Percentiles rank a stretch among this genome's conserved stretches.
Conservation (phyloP, 169 alveolate genomes). For the Plasmodium blacklocki region DNA sequence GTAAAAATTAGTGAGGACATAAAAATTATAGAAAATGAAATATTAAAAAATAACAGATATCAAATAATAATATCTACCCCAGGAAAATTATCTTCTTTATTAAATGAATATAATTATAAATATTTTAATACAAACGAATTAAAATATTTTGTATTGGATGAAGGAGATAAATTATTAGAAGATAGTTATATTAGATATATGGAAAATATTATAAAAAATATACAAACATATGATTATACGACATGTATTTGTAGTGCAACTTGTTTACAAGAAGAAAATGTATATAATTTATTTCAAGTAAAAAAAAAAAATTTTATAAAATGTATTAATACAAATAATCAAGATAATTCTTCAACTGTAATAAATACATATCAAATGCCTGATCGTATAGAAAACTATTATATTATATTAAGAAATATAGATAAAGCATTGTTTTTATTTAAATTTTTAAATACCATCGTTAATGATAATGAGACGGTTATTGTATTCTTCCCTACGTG, state of each 20-base stretch:
- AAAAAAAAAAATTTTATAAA: slow-evolving; percentile 26
- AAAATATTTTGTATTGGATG: slow-evolving; percentile 50
- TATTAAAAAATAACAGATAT: slow-evolving; percentile 47
- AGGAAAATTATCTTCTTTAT: slow-evolving; percentile 40
- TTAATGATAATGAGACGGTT: slow-evolving; percentile 27
- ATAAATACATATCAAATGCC: slow-evolving; percentile 31
- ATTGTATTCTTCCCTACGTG: slow-evolving; percentile 54
- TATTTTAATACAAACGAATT: slow-evolving; percentile 39
- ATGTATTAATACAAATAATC: slow-evolving; percentile 8
- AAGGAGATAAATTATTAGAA: slow-evolving; percentile 64
- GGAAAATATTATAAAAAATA: slow-evolving; percentile 29
- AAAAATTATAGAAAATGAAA: slow-evolving; percentile 56
- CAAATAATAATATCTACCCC: slow-evolving; percentile 56
- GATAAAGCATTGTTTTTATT: slow-evolving; percentile 52
- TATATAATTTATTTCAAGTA: slow-evolving; percentile 36
- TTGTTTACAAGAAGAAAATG: slow-evolving; percentile 51
- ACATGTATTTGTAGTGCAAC: slow-evolving; percentile 74
- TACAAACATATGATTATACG: slow-evolving; percentile 18
- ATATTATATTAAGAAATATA: slow-evolving; percentile 42
- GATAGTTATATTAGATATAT: slow-evolving; percentile 57
- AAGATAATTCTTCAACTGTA: not conserved
- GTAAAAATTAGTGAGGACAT: slow-evolving; percentile 54
- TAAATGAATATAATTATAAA: slow-evolving; percentile 17
- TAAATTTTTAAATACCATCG: slow-evolving; percentile 51
- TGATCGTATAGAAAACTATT: slow-evolving; percentile 41